Base-by-base conservation (phyloP, 371 early-diverging fungal species). In the Lichtheimia ramosa region DNA sequence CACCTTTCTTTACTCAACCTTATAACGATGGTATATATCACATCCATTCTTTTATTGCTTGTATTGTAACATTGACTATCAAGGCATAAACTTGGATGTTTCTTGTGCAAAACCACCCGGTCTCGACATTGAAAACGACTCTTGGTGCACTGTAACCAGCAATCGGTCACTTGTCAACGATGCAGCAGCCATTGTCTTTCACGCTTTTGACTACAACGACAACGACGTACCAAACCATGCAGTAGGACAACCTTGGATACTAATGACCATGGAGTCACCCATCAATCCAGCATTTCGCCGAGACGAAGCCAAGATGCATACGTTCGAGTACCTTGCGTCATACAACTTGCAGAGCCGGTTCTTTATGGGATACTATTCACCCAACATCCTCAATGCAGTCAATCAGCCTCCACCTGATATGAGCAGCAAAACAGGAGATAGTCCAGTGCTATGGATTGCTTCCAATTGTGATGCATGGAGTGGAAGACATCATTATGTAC, bases 371-470 rank as follows among this genome's bases (percentile, higher is more conserved):
- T 77, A 77, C 42, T 71, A 55, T 28, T 67, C 69, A 6, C 70
- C 71, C 7, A 25, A 28, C 7, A 63, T 73, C 21, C 59, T 73
- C 62, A 70, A 70, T 14, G 59, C 67, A 2, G 65, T 63, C 10
- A 68, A 71, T 41, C 54, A 63, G 10, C 71, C 71, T 1, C 25
- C 74, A 21, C 70, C 68, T 0, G 42, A 61, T 1, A 69, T 73
- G 24, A 43, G 43, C 8, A 59, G 55, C 14, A 77, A 77, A 27
- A 58, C 51, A 0, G 71, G 61, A 18, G 34, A 55, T 3, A 66
- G 65, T 1, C 78, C 78, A 2, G 65, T 78, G 3, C 48, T 74
- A 12, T 78, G 75, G 78, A 74, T 73, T 14, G 74, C 72, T 1
- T 61, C 56, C 8, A 74, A 74, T 34, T 78, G 78, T 49, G 25